A percentile compares a stretch with the other conserved stretches of the same genome.
phyloP scores from a whole-genome alignment of 768 basidiomycete genomes.

The Xanthoconium purpureum region DNA sequence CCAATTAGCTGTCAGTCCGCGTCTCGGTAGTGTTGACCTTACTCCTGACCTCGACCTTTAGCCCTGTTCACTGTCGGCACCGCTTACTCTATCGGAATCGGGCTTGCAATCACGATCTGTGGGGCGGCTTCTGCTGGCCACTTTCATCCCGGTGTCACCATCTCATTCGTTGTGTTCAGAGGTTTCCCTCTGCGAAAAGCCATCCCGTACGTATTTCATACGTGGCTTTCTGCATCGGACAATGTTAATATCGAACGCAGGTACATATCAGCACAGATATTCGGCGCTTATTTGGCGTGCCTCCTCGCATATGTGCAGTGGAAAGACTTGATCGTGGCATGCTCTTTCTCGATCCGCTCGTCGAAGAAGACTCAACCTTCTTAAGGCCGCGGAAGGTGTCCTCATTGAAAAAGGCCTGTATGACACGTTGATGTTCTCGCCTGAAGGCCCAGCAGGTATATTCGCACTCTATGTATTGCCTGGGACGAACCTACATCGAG shows the following conservation, averaged over 20 bases:
- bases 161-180: conserved; percentile 49
- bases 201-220: conserved; percentile 37
- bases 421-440: conserved; percentile 34
- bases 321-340: conserved; percentile 46
- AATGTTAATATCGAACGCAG: conserved; percentile 33
- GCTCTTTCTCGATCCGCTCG: conserved; percentile 42
- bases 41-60: conserved; percentile 19
- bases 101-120: conserved; percentile 55
- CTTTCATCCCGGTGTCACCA: conserved; percentile 62
- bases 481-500: conserved; percentile 29
- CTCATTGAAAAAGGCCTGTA: conserved; percentile 29
- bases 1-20: conserved; percentile 48
- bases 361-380: background rate
- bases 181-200: conserved; percentile 55
- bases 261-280: conserved; percentile 63
- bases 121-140: conserved; percentile 58
- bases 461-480: conserved; percentile 38
- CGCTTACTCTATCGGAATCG: conserved; percentile 56
- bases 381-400: conserved; percentile 29
- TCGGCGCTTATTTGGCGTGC: conserved; percentile 64
- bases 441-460: conserved; percentile 35
- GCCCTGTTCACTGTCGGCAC: conserved; percentile 57
- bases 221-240: conserved; percentile 5
- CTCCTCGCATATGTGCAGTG: conserved; percentile 63
- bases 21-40: background rate